Conservation (phyloP, 805 yeast genomes). For the Saturnispora gosingensis region DNA sequence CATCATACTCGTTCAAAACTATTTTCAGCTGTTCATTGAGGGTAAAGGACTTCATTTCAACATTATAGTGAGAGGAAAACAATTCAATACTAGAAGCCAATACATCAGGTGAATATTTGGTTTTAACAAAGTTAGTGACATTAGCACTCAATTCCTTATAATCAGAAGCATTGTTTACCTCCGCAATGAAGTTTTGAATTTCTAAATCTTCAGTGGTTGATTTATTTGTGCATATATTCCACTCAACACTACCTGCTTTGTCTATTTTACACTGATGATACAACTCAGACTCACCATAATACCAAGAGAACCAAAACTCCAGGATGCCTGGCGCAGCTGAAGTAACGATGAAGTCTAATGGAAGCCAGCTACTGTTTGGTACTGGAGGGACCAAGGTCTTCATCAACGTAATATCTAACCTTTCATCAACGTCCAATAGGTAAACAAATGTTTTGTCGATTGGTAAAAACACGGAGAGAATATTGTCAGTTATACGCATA, state of each 20-base stretch:
- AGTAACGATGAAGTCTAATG: slow-evolving; percentile 17
- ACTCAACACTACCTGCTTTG: slow-evolving; percentile 6
- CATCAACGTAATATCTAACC: slow-evolving; percentile 7
- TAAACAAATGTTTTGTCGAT: slow-evolving; percentile 20
- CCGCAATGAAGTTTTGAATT: slow-evolving; percentile 10
- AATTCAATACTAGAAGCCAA: slow-evolving; percentile 36
- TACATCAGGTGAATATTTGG: slow-evolving; percentile 38
- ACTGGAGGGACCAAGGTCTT: slow-evolving; percentile 13
- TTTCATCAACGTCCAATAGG: slow-evolving; percentile 12
- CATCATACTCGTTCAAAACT: slow-evolving; percentile 16
- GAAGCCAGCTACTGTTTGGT: slow-evolving; percentile 18
- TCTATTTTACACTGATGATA: slow-evolving; percentile 17
- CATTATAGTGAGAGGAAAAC: slow-evolving; percentile 12
- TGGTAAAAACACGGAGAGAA: slow-evolving; percentile 21
- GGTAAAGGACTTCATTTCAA: slow-evolving; percentile 14
- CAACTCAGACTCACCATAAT: slow-evolving; percentile 15
- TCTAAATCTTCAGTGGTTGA: slow-evolving; percentile 5
- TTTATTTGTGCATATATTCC: slow-evolving; percentile 13
- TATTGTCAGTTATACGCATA: slow-evolving; percentile 10
- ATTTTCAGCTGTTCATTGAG: slow-evolving; percentile 26
- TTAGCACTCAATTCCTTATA: slow-evolving; percentile 25
- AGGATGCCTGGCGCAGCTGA: slow-evolving; percentile 1
- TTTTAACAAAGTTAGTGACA: slow-evolving; percentile 38
- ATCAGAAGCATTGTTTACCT: slow-evolving; percentile 7
- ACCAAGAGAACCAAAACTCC: slow-evolving; percentile 21